Conservation (phyloP, 2,329 filamentous ascomycete genomes). For the Aspergillus unguis region DNA sequence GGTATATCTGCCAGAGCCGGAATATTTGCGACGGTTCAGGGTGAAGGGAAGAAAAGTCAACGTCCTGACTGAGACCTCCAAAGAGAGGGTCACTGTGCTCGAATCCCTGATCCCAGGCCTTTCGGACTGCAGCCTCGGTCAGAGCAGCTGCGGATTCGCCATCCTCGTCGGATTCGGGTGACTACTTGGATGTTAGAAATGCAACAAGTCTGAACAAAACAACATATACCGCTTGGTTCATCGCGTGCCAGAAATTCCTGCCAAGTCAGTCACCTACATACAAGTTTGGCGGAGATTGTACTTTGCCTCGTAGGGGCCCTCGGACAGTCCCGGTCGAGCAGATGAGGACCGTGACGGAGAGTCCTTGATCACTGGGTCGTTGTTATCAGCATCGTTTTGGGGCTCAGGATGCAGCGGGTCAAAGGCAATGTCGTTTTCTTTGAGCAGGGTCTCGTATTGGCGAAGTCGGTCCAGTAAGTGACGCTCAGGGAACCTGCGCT, state of each 20-base stretch:
- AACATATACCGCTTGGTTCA: constrained; percentile 42
- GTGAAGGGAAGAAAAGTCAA: constrained; percentile 53
- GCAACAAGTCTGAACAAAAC: not conserved
- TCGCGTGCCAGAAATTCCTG: constrained; percentile 49
- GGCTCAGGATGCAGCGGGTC: constrained; percentile 52
- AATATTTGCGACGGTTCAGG: constrained; percentile 62
- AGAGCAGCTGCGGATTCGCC: constrained; percentile 31
- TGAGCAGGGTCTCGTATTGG: constrained; percentile 64
- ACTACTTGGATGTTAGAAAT: constrained; percentile 20
- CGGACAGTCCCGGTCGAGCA: not conserved
- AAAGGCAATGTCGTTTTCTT: constrained; percentile 65
- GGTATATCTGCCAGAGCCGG: constrained; percentile 62
- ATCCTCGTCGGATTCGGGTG: constrained; percentile 16
- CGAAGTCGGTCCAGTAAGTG: constrained; percentile 67
- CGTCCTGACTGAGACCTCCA: constrained; percentile 39
- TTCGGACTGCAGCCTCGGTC: constrained; percentile 39
- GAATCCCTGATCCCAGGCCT: constrained; percentile 46
- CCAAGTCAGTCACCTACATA: constrained; percentile 12
- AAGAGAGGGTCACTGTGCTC: constrained; percentile 52
- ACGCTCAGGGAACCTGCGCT: constrained; percentile 63
- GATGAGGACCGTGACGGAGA: not conserved
- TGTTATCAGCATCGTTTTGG: not conserved
- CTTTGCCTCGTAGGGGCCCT: constrained; percentile 14
- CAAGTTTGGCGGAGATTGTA: not conserved
- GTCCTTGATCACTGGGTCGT: not conserved